phyloP scores from a whole-genome alignment of 2,329 filamentous ascomycete species.

The Diatrype stigma region DNA sequence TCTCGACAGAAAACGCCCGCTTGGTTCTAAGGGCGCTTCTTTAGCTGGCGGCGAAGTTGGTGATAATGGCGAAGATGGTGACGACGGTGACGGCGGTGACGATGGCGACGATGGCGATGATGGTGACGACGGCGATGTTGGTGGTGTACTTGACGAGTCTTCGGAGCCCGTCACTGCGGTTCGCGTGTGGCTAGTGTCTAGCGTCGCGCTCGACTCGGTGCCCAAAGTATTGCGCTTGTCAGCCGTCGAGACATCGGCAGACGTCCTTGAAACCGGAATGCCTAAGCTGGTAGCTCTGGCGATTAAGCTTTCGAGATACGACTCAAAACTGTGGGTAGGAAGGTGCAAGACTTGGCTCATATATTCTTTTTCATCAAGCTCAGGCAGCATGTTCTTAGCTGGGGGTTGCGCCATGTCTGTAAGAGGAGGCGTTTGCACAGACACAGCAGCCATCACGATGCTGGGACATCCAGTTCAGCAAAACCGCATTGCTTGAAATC shows the following conservation, averaged over 20 bases:
- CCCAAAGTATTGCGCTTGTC: conserved; percentile 34
- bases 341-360: conserved; percentile 23
- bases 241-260: conserved; percentile 20
- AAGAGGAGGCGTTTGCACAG: conserved; percentile 16
- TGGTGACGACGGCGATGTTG: conserved; percentile 38
- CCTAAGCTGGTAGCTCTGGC: conserved; percentile 31
- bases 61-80: conserved; percentile 30
- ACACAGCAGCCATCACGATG: conserved; percentile 8
- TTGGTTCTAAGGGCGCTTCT: conserved; percentile 19
- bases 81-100: conserved; percentile 41
- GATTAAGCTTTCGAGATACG: conserved; percentile 27
- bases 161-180: conserved; percentile 40
- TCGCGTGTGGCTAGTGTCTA: conserved; percentile 37
- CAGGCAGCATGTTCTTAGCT: conserved; percentile 16
- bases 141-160: conserved; percentile 34
- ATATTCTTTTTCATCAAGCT: conserved; percentile 26
- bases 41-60: conserved; percentile 41
- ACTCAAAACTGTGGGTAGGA: conserved; percentile 15
- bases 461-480: background rate
- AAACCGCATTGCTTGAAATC: no score
- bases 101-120: conserved; percentile 39
- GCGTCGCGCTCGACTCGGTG: conserved; percentile 39
- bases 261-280: conserved; percentile 27
- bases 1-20: conserved; percentile 23
- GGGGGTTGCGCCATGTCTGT: conserved; percentile 10